Base-by-base conservation (phyloP, 306 rosid species). In the Sicyos baderoa region DNA sequence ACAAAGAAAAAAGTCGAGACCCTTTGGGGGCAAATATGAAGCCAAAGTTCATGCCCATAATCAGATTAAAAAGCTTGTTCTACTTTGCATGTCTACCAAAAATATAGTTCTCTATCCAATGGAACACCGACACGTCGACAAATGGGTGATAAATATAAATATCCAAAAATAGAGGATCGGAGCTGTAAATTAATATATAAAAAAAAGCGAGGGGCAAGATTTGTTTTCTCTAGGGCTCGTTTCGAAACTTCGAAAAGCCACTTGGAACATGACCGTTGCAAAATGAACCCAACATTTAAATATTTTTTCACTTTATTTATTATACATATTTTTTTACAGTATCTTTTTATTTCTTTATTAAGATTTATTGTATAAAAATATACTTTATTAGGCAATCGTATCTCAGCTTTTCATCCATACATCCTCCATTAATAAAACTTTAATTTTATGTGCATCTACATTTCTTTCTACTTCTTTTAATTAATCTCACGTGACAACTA, bases 161-260 rank as follows among this genome's bases (percentile, higher is more conserved):
- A 37, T 37, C 10, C 29, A 17, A 63, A 63, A 63, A 11, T 18
- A 42, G 17, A 11, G 32, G 14, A 21, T 63, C 2, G 27, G n/a
- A 62, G 50, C 42, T 62, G 68, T 40, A 37, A 62, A 62, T 17
- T 37, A 4, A 14, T 27, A 3, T 32, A 15, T 25, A 1, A 25
- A 25, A 1, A 59, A 14, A 29, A 29, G 15, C 16, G 7, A 22
- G 68, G 68, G 68, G 49, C 48, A 61, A 61, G 49, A 61, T n/a
- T 61, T 32, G 66, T 32, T 17, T 7, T 61, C 15, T 16, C 6
- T 35, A 5, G 16, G 2, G 32, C 29, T 18, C 52, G 50, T 63
- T 63, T 61, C 5, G 69, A 18, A 50, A 19, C 52, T 17, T 40
- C 69, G 17, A 63, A 63, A 42, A 42, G 69, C 52, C 69, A 42